phyloP scores from a whole-genome alignment of 1,139 yeast genomes.

The Pichia norvegensis region DNA sequence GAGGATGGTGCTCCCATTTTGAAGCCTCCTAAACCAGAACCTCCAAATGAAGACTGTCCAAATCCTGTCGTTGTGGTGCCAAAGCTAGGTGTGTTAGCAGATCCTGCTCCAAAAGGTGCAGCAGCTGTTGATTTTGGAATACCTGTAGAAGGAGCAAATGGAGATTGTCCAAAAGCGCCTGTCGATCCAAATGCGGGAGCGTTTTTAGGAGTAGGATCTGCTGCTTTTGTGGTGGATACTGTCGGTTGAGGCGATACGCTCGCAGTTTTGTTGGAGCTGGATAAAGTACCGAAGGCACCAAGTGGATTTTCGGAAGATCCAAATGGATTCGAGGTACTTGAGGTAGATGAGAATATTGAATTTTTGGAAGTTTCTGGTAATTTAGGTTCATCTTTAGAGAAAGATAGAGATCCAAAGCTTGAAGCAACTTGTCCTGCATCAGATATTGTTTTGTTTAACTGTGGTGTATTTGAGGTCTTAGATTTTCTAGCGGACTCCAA shows the following conservation, averaged over 20 bases:
- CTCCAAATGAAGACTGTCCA: constrained; percentile 1
- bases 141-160: constrained; percentile 13
- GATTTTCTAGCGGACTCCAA: constrained; percentile 11
- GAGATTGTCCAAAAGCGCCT: not conserved
- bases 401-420: not conserved
- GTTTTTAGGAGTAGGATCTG: not conserved
- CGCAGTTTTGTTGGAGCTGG: too few relatives aligned
- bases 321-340: not conserved
- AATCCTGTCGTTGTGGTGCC: not conserved
- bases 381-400: not conserved
- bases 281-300: not conserved
- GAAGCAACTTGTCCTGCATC: not conserved
- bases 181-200: not conserved
- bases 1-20: not conserved
- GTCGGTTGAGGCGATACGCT: not conserved
- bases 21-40: not conserved
- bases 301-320: too few relatives aligned
- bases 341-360: not conserved
- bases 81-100: not conserved
- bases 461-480: not conserved
- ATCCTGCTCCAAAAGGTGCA: constrained; percentile 16
- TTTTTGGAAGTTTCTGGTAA: not conserved
- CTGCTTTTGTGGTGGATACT: not conserved
- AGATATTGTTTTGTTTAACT: not conserved
- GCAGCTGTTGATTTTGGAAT: constrained; percentile 12